Base-by-base conservation (phyloP, 106 monocot species). In the Iris macrosiphon region DNA sequence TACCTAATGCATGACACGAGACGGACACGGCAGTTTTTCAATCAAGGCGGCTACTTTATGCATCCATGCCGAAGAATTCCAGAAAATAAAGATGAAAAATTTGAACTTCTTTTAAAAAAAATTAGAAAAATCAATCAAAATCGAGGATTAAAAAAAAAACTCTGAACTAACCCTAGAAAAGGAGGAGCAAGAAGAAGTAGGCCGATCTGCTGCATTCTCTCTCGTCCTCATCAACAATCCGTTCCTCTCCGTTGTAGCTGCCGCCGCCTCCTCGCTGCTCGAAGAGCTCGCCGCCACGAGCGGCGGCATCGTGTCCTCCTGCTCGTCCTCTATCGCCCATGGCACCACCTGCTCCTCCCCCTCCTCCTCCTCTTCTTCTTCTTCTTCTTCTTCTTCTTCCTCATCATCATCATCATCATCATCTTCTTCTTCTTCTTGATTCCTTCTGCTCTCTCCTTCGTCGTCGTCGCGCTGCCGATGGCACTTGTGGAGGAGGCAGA, bases 271-370 rank as follows among this genome's bases (percentile, higher is more conserved):
- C 11, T 61, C 68, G 34, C 65, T 69, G 44, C 72, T 72, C 9
- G 74, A 74, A 7, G 73, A 73, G 33, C 74, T 74, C 37, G 69
- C 52, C 40, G 16, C 34, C 39, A 59, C 64, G 21, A 52, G 56
- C 35, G 57, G 56, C 17, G 50, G 31, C 54, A 25, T 2, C 56
- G 10, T 10, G 34, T 35, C 34, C 4, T n/a, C n/a, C n/a, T n/a
- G n/a, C n/a, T n/a, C n/a, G n/a, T n/a, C n/a, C n/a, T 35, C 10
- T 10, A 35, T 35, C 40, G 59, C 12, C 79, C 65, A 58, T n/a
- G 86, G 86, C 22, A 80, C 86, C 63, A 86, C 81, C 63, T 87
- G 81, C 29, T 74, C 75, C 11, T 76, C 80, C 42, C 63, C 79
- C 4, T 83, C 79, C 31, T 71, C 81, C 19, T 63, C 63, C 1